phyloP scores from a whole-genome alignment of 306 rosid species.

The Quercus glauca region DNA sequence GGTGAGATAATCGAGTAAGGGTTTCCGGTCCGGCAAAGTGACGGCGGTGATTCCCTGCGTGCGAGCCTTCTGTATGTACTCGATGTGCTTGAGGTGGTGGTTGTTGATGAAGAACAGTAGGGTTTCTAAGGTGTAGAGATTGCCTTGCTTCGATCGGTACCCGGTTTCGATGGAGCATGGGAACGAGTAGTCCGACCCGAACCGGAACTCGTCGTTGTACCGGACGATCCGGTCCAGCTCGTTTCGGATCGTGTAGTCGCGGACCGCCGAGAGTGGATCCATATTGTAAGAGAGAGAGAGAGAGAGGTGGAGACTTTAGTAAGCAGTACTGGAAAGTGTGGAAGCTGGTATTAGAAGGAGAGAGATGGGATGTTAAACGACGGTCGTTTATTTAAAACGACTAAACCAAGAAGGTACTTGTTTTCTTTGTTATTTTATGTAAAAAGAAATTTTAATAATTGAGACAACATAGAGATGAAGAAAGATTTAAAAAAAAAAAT shows the following conservation, averaged over 20 bases:
- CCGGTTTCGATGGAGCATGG: conserved; percentile 74
- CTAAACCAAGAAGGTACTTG: too few relatives aligned
- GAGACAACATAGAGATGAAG: too few relatives aligned
- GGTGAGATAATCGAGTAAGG: conserved; percentile 75
- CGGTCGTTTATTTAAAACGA: too few relatives aligned
- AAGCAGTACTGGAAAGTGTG: too few relatives aligned
- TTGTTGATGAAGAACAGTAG: conserved; percentile 74
- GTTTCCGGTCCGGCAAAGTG: conserved; percentile 88
- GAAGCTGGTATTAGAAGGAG: too few relatives aligned
- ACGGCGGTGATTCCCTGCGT: conserved; percentile 70
- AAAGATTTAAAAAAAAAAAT: too few relatives aligned
- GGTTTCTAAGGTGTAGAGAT: conserved; percentile 93
- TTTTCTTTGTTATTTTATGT: too few relatives aligned
- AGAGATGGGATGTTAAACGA: too few relatives aligned
- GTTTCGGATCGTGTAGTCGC: conserved; percentile 86
- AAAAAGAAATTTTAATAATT: too few relatives aligned
- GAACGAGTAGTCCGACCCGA: conserved; percentile 72
- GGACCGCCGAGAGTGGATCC: conserved; percentile 94
- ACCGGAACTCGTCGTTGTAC: conserved; percentile 65
- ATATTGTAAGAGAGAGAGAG: neutral
- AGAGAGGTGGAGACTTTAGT: too few relatives aligned
- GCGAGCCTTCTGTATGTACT: conserved; percentile 81
- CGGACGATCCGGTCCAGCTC: conserved; percentile 74
- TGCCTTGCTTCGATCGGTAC: conserved; percentile 86
- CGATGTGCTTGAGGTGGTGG: conserved; percentile 82